Percentiles rank a stretch among this genome's conserved stretches.
These are phyloP conservation scores for Rhodotorula babjevae DNA, from an alignment of 768 basidiomycete species.

Conservation along the genomic window DNA sequence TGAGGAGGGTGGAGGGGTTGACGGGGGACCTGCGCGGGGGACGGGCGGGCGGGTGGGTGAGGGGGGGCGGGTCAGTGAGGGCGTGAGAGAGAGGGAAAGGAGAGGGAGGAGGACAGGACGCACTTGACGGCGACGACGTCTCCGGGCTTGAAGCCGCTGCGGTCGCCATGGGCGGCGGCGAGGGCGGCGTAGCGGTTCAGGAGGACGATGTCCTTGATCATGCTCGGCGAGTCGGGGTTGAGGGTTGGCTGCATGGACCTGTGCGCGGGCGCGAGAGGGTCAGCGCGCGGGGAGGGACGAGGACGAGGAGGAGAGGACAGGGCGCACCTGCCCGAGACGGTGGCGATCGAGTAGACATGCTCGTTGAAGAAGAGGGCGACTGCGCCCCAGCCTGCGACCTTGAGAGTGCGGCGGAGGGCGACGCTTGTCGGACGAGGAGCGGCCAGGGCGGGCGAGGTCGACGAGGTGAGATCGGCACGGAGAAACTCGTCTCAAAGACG, in stretches of 20 bases:
- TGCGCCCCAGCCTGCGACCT: slow-evolving; percentile 38
- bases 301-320: neutral
- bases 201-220: slow-evolving; percentile 41
- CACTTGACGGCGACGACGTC: slow-evolving; percentile 42
- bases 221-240: slow-evolving; percentile 41
- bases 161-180: slow-evolving; percentile 3
- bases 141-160: slow-evolving; percentile 26
- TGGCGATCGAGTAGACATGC: slow-evolving; percentile 35
- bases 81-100: neutral
- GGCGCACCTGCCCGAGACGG: slow-evolving; percentile 39
- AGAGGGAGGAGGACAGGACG: neutral
- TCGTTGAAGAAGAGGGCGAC: slow-evolving; percentile 38
- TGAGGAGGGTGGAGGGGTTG: slow-evolving; percentile 32
- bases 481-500: neutral
- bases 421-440: neutral
- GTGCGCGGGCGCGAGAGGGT: neutral
- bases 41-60: no score
- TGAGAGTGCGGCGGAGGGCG: slow-evolving; percentile 9
- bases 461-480: neutral
- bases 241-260: slow-evolving; percentile 45
- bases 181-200: slow-evolving; percentile 36
- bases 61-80: neutral
- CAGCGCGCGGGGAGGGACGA: neutral
- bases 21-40: slow-evolving; percentile 25
- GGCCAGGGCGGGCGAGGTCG: slow-evolving; percentile 1